phyloP scores from a whole-genome alignment of 108 stramenopile genomes.

The Fistulifera pelliculosa region DNA sequence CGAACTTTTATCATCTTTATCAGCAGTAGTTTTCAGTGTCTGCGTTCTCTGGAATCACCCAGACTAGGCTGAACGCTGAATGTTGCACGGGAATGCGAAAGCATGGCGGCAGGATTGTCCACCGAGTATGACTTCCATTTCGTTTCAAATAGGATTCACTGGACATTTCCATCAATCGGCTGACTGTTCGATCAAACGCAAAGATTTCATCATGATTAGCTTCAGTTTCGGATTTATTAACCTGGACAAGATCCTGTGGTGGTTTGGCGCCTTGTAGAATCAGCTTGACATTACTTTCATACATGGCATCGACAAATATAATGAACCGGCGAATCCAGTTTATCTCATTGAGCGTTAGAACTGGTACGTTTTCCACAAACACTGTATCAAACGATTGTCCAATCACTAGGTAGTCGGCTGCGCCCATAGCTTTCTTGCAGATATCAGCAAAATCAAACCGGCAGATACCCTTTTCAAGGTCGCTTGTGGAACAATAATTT shows the following conservation, averaged over 20 bases:
- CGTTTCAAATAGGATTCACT: conserved; percentile 45
- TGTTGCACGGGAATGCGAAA: no score
- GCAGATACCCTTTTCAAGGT: conserved; percentile 37
- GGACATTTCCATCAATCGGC: conserved; percentile 91
- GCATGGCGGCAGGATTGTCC: no score
- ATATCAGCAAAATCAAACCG: conserved; percentile 83
- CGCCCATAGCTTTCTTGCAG: conserved; percentile 80
- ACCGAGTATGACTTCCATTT: no score
- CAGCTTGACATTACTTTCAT: conserved; percentile 68
- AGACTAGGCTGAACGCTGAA: no score
- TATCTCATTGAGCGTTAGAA: conserved; percentile 62
- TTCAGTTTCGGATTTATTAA: conserved; percentile 31
- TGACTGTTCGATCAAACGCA: conserved; percentile 87
- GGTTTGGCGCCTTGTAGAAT: conserved; percentile 41
- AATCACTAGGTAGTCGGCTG: conserved; percentile 87
- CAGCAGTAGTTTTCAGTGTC: no score
- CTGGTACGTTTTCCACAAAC: conserved; percentile 77
- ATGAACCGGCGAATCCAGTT: conserved; percentile 83
- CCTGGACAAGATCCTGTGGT: conserved; percentile 10
- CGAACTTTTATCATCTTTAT: no score
- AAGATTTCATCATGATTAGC: conserved; percentile 84
- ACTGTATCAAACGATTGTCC: conserved; percentile 81
- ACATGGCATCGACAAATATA: conserved; percentile 72
- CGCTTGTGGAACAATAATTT: conserved; percentile 47
- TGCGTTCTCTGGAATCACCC: no score